Evolutionary conservation across 371 early-diverging fungal species (phyloP), one percentile per base, ranked within the genome.

Genomic region (Syncephalis plumigaleata): DNA sequence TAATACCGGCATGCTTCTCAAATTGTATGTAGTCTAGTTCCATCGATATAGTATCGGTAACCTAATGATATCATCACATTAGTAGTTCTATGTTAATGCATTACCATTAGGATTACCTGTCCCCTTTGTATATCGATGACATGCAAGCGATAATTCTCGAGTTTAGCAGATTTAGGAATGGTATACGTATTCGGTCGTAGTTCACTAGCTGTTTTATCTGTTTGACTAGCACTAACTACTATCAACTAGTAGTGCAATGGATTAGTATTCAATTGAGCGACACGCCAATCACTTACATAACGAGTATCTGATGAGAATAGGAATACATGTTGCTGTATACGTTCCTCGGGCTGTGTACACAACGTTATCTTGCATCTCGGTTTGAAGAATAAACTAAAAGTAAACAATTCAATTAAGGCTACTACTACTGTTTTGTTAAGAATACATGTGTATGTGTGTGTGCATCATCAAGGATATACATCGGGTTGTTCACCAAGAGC

Each of bases 1-100:
- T 70, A 7, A 76, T 75, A n/a, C 80, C 77, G 4, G 68, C 55
- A 45, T 76, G 77, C 38, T 74, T 61, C 0, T 67, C 47, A 17
- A 77, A 57, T 23, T 60, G 63, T n/a, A 79, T 70, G 50, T 62
- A 68, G 36, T 79, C 80, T 46, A 57, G 59, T 44, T 57, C 47
- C 54, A 65, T 73, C 1, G 56, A 61, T 0, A 58, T 56, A 39
- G 58, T 61, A 47, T 76, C 75, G 5, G 52, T 42, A 21, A 72
- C 57, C 73, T 76, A 27, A 43, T 37, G 51, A 38, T 0, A 42
- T 42, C 39, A 49, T 48, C 47, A 36, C 15, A 39, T 16, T 39
- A 11, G 42, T 25, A 15, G 11, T 17, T 44, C 13, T 21, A 22
- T 15, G 39, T 13, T 9, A 18, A 17, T 11, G 21, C 44, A 27